These are phyloP conservation scores for Cyclostephanos tholiformis DNA, from an alignment of 108 stramenopile genomes.

Conservation along the genomic window DNA sequence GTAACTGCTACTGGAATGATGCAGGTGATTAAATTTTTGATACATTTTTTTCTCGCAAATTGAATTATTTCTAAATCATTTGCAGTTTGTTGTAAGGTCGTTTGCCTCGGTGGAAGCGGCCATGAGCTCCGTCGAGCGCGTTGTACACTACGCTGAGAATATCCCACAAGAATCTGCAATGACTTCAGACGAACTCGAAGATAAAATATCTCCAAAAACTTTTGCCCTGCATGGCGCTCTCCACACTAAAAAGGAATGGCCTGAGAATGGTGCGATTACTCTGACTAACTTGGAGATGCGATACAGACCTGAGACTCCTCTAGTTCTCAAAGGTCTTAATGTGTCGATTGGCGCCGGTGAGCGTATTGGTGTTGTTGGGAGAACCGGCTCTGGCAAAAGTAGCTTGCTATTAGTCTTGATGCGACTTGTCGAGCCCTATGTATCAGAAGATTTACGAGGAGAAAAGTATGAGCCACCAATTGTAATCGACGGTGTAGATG, in stretches of 20 bases:
- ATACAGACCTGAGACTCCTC: constrained; percentile 78
- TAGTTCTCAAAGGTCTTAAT: constrained; percentile 87
- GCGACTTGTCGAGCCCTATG: constrained; percentile 84
- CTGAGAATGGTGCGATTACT: constrained; percentile 70
- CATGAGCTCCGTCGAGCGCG: constrained; percentile 90
- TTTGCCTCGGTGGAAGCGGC: constrained; percentile 88
- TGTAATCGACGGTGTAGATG: constrained; percentile 89
- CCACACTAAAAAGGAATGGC: constrained; percentile 66
- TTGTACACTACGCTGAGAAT: constrained; percentile 74
- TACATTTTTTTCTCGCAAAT: too few relatives aligned
- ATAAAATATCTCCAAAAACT: constrained; percentile 48
- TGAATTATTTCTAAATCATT: too few relatives aligned
- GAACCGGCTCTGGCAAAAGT: constrained; percentile 76
- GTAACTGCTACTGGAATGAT: constrained; percentile 80
- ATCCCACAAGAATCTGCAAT: constrained; percentile 76
- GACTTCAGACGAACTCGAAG: constrained; percentile 59
- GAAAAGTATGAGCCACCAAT: constrained; percentile 63
- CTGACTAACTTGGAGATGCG: constrained; percentile 78
- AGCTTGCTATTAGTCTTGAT: constrained; percentile 78
- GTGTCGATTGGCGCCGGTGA: constrained; percentile 82
- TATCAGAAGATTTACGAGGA: constrained; percentile 28
- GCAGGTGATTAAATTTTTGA: constrained; percentile 3
- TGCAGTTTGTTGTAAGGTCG: constrained; percentile 74
- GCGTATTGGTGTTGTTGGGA: constrained; percentile 89
- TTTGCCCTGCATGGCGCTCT: constrained; percentile 56